These are phyloP conservation scores for Hypoxylon sp. DNA, from an alignment of 2,329 filamentous ascomycete species.

Conservation along the genomic window DNA sequence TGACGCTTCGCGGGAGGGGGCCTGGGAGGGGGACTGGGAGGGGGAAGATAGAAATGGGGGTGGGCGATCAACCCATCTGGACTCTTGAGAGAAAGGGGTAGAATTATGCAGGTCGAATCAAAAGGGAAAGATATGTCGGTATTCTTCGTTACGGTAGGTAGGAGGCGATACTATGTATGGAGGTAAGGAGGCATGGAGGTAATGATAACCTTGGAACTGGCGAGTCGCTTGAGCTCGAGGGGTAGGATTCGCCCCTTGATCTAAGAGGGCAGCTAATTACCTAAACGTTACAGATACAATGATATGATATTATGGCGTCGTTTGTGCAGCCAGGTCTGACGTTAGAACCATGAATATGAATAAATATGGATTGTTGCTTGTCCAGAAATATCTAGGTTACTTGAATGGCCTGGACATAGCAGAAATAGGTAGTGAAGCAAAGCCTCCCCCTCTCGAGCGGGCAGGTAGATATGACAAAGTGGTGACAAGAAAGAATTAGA, in stretches of 20 bases:
- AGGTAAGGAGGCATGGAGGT: conserved; percentile 3
- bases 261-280: background rate
- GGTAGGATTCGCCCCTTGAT: conserved; percentile 15
- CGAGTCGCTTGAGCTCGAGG: conserved; percentile 3
- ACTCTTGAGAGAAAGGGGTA: conserved; percentile 21
- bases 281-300: conserved; percentile 35
- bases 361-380: background rate
- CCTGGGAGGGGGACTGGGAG: too few species aligned
- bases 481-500: conserved; percentile 11
- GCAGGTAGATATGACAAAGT: conserved; percentile 10
- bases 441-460: background rate
- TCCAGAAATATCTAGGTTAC: background rate
- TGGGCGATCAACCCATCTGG: conserved; percentile 30
- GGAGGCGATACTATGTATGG: conserved; percentile 17
- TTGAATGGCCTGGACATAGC: background rate
- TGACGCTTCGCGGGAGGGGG: conserved; percentile 39
- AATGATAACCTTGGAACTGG: background rate
- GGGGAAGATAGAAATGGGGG: conserved; percentile 13
- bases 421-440: background rate
- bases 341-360: background rate
- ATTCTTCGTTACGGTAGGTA: conserved; percentile 32
- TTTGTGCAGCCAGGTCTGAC: background rate
- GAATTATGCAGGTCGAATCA: conserved; percentile 39
- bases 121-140: conserved; percentile 28
- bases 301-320: conserved; percentile 1